Percentiles rank a stretch among this genome's conserved stretches.
These are phyloP conservation scores for Terfezia boudieri DNA, from an alignment of 495 filamentous ascomycete genomes.

Conservation along the genomic window DNA sequence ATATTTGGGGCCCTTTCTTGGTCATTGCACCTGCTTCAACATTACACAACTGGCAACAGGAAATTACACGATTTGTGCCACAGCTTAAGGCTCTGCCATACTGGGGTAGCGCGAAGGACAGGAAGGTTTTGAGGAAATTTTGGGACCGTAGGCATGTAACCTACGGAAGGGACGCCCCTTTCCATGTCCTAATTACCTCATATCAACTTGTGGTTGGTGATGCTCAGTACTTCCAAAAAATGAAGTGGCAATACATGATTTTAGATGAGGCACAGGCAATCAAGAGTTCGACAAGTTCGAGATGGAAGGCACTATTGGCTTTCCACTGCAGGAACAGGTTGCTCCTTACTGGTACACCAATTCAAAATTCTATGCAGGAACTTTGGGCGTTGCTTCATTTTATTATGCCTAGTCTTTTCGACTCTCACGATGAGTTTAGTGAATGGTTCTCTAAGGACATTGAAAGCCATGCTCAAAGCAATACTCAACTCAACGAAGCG, in stretches of 20 bases:
- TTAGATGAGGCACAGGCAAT: constrained; percentile 96
- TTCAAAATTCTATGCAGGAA: constrained; percentile 76
- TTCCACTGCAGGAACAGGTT: constrained; percentile 93
- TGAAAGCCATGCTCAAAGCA: constrained; percentile 92
- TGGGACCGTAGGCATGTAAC: constrained; percentile 97
- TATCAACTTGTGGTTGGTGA: constrained; percentile 95
- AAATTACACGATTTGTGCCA: constrained; percentile 84
- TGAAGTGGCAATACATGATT: constrained; percentile 99
- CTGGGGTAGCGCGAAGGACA: constrained; percentile 85
- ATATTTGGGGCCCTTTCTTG: constrained; percentile 95
- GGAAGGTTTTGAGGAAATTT: constrained; percentile 92
- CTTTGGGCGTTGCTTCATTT: constrained; percentile 95
- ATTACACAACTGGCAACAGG: constrained; percentile 97
- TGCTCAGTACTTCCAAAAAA: constrained; percentile 91
- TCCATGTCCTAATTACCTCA: constrained; percentile 90
- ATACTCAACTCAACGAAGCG: constrained; percentile 95
- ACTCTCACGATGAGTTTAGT: constrained; percentile 97
- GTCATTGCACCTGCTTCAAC: constrained; percentile 94
- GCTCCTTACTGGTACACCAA: constrained; percentile 85
- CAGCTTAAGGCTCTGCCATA: constrained; percentile 87
- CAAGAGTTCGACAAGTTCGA: constrained; percentile 87
- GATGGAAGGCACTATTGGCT: constrained; percentile 85
- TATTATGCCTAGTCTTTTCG: constrained; percentile 96
- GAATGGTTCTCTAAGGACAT: constrained; percentile 99
- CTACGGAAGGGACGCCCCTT: constrained; percentile 74